Evolutionary conservation across 2,329 filamentous ascomycete genomes (phyloP).

Genomic region (Apiospora hydei): DNA sequence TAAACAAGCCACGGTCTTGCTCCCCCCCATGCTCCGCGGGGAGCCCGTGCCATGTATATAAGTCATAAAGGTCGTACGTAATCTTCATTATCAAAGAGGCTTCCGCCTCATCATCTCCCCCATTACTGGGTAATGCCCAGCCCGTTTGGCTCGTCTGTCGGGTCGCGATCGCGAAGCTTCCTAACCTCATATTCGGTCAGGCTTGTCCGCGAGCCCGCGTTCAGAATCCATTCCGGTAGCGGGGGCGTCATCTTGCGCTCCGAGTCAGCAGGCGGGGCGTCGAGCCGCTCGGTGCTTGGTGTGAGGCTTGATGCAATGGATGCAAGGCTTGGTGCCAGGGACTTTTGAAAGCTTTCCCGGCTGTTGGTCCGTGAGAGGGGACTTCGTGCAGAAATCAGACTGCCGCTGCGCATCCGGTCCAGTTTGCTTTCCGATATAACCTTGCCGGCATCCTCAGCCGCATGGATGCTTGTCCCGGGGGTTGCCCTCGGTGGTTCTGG

Average conservation of each 20-base stretch:
- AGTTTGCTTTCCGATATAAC: conserved; percentile 65
- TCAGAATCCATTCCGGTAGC: conserved; percentile 68
- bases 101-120: conserved; percentile 31
- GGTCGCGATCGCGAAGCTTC: conserved; percentile 40
- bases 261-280: conserved; percentile 33
- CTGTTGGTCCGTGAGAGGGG: conserved; percentile 59
- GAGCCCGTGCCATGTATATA: conserved; percentile 2
- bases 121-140: conserved; percentile 24
- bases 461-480: conserved; percentile 74
- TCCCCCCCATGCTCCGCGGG: background rate
- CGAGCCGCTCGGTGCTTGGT: conserved; percentile 34
- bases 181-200: conserved; percentile 55
- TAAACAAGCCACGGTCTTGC: conserved; percentile 15
- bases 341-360: conserved; percentile 53
- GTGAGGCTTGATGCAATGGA: conserved; percentile 24
- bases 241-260: conserved; percentile 64
- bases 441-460: conserved; percentile 72
- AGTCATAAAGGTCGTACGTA: conserved; percentile 23
- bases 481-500: conserved; percentile 70
- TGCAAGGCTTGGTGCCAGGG: conserved; percentile 27
- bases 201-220: conserved; percentile 58
- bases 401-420: conserved; percentile 63
- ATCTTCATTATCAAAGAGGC: conserved; percentile 9
- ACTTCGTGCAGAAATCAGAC: conserved; percentile 54
- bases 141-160: conserved; percentile 14